A percentile compares a stretch with the other conserved stretches of the same genome.
phyloP scores from a whole-genome alignment of 164 flowering plant species.

The Liriodendron chinense region DNA sequence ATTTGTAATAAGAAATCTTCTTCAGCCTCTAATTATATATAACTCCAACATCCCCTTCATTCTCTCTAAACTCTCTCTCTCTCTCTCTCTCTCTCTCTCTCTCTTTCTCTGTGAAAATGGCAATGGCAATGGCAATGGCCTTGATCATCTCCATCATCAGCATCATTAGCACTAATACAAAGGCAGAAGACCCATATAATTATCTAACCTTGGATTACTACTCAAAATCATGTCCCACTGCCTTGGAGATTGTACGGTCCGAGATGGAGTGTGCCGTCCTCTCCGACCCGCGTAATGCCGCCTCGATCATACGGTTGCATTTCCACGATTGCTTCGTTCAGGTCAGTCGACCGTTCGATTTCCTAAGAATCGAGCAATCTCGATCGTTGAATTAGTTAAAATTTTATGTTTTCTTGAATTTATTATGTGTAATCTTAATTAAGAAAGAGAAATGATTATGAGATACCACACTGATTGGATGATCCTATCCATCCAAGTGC shows the following conservation, averaged over 20 bases:
- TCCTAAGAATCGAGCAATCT: neutral
- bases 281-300: conserved; percentile 78
- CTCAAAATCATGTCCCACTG: conserved; percentile 56
- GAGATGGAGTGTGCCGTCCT: conserved; percentile 84
- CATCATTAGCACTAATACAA: conserved; percentile 11
- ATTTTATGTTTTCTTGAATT: too few relatives aligned
- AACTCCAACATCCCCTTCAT: conserved; percentile 17
- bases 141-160: conserved; percentile 13
- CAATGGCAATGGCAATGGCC: conserved; percentile 22
- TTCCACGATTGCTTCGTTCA: conserved; percentile 97
- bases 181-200: conserved; percentile 42
- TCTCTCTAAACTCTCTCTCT: neutral
- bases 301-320: conserved; percentile 66
- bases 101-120: neutral
- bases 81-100: too few relatives aligned
- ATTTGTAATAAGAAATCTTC: neutral
- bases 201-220: conserved; percentile 73
- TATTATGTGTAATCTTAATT: too few relatives aligned
- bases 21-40: neutral
- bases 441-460: too few relatives aligned
- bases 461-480: too few relatives aligned
- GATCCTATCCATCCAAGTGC: too few relatives aligned
- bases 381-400: too few relatives aligned
- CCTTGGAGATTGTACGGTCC: conserved; percentile 47
- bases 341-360: conserved; percentile 31